Conservation (phyloP, 805 yeast species). For the Yarrowia sp. region DNA sequence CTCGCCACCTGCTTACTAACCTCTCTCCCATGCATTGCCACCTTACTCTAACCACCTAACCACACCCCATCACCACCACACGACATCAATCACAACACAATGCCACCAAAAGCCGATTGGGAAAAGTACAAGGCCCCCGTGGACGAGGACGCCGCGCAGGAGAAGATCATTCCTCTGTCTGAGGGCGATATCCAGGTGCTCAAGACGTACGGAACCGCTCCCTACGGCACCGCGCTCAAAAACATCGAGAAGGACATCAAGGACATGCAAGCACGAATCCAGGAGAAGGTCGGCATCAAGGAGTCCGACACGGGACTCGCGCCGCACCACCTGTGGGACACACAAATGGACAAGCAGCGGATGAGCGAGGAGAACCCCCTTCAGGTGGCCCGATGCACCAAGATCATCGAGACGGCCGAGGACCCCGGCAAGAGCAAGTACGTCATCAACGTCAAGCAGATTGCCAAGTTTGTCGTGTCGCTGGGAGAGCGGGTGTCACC, state of each 20-base stretch:
- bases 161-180: constrained; percentile 81
- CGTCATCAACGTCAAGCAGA: constrained; percentile 95
- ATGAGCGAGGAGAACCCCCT: constrained; percentile 93
- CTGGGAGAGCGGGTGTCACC: constrained; percentile 97
- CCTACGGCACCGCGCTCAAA: constrained; percentile 84
- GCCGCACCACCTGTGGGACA: constrained; percentile 97
- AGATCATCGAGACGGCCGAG: constrained; percentile 67
- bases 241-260: constrained; percentile 85
- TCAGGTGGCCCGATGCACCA: constrained; percentile 98
- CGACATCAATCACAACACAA: constrained; percentile 47
- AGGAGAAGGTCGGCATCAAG: constrained; percentile 82
- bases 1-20: constrained; percentile 27
- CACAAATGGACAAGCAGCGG: constrained; percentile 92
- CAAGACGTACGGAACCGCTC: constrained; percentile 97
- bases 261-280: constrained; percentile 82
- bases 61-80: constrained; percentile 20
- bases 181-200: constrained; percentile 98
- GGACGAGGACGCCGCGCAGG: constrained; percentile 68
- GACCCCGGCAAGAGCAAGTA: constrained; percentile 89
- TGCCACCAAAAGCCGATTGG: constrained; percentile 99
- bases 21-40: background rate
- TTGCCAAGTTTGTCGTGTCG: constrained; percentile 96
- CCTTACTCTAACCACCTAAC: constrained; percentile 20
- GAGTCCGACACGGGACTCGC: constrained; percentile 98
- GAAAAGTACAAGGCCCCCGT: constrained; percentile 93